Evolutionary conservation across 78 protist genomes (phyloP).

Genomic region (Chrysochromulina parva): DNA sequence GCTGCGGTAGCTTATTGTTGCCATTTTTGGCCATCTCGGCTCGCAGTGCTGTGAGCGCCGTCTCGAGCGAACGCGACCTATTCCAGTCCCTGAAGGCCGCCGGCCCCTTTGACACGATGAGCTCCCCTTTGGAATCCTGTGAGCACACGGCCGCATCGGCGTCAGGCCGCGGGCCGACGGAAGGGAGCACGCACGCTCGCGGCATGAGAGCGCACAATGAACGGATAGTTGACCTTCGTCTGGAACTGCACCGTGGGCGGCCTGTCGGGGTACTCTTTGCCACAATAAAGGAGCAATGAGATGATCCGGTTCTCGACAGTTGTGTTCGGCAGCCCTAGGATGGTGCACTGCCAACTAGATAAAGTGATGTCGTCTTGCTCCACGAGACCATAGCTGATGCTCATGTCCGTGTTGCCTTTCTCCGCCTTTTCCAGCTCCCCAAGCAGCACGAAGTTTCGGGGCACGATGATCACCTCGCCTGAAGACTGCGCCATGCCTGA

Average conservation of each 20-base stretch:
- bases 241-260: conserved; percentile 80
- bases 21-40: too few species aligned
- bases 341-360: conserved; percentile 85
- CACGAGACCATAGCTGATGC: conserved; percentile 80
- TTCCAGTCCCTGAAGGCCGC: too few species aligned
- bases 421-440: conserved; percentile 93
- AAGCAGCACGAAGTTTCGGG: conserved; percentile 90
- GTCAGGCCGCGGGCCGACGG: too few species aligned
- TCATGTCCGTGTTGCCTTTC: conserved; percentile 76
- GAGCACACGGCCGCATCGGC: too few species aligned
- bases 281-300: conserved; percentile 75
- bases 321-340: conserved; percentile 84
- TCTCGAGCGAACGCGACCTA: too few species aligned
- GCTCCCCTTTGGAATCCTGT: too few species aligned
- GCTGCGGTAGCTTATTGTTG: too few species aligned
- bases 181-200: too few species aligned
- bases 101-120: too few species aligned
- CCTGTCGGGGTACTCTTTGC: conserved; percentile 78
- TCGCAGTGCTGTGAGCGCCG: too few species aligned
- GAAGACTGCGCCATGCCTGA: too few species aligned
- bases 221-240: conserved; percentile 61
- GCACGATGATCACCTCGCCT: conserved; percentile 55
- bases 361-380: conserved; percentile 67
- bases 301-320: conserved; percentile 74
- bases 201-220: too few species aligned